Base-by-base conservation (phyloP, 2,329 filamentous ascomycete species). In the Penicillium griseofulvum region DNA sequence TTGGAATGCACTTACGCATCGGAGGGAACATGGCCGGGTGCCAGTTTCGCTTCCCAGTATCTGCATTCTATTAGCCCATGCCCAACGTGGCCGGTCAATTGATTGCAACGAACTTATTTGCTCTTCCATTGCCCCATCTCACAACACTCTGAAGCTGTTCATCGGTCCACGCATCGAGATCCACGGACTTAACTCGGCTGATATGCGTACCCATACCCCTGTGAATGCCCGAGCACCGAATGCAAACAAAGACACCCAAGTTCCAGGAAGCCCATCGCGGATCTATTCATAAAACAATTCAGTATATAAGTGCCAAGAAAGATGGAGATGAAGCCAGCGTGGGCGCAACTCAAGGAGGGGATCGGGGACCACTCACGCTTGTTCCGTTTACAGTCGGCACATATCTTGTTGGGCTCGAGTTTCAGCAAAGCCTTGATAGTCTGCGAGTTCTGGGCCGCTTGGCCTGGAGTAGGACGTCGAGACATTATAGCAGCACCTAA, bases 221-320 rank as follows among this genome's bases (percentile, higher is more conserved):
- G 78, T 99, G 94, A 71, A 99, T 96, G 70, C 95, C 95, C 17
- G 94, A 99, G 78, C 94, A 99, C 72, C 92, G 88, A 73, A 99
- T 99, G 81, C 94, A 99, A 70, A 99, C 81, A 73, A 99, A 99
- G 70, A 99, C 87, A 67, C 94, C 94, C 52, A 99, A 78, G 74
- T 99, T 99, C 94, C 94, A 99, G 71, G 91, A 97, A 31, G 94
- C 94, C 94, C 94, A 99, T 88, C 94, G 85, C 58, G 94, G 94
- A 79, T 97, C 91, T 96, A 71, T 47, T 38, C 28, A 48, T 38
- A 31, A 22, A 1, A 17, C 48, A 36, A 45, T 64, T 74, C 42
- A 65, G 54, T 36, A 49, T 53, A 26, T 49, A 19, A 48, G 17
- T 37, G 12, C 38, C 46, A 34, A 46, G 22, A 33, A 43, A 52